A percentile compares a stretch with the other conserved stretches of the same genome.
phyloP scores from a whole-genome alignment of 2,329 filamentous ascomycete genomes.

The Alternaria brassicae region DNA sequence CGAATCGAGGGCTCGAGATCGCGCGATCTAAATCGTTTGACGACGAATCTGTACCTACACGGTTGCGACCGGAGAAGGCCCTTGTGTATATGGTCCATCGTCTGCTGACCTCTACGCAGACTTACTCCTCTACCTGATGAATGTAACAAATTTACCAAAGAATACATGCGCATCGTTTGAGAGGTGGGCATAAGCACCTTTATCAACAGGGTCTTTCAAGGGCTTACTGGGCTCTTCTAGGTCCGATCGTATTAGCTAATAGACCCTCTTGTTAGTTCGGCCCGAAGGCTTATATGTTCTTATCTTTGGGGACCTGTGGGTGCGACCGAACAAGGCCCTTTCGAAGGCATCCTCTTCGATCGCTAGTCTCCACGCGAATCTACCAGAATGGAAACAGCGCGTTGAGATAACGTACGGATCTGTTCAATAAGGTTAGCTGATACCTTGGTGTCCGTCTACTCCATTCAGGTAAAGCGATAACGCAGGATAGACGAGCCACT shows the following conservation, averaged over 20 bases:
- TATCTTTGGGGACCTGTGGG: background rate
- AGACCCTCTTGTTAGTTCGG: background rate
- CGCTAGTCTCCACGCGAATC: background rate
- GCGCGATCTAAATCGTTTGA: background rate
- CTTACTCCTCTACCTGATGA: background rate
- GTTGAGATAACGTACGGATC: background rate
- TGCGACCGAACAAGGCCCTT: conserved; percentile 10
- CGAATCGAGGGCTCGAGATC: background rate
- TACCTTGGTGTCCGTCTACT: background rate
- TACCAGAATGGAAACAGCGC: background rate
- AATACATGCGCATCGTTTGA: background rate
- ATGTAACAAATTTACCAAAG: background rate
- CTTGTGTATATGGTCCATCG: conserved; percentile 1
- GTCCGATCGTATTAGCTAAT: background rate
- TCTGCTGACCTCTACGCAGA: background rate
- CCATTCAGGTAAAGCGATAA: background rate
- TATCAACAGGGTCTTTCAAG: background rate
- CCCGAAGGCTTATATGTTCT: background rate
- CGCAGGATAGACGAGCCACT: background rate
- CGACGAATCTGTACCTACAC: background rate
- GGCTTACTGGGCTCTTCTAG: background rate
- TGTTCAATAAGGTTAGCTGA: background rate
- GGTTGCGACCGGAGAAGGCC: conserved; percentile 7
- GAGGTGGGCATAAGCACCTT: background rate
- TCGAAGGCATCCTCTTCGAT: background rate